These are phyloP conservation scores for Triglochin maritima DNA, from an alignment of 106 monocot genomes.

Conservation along the genomic window DNA sequence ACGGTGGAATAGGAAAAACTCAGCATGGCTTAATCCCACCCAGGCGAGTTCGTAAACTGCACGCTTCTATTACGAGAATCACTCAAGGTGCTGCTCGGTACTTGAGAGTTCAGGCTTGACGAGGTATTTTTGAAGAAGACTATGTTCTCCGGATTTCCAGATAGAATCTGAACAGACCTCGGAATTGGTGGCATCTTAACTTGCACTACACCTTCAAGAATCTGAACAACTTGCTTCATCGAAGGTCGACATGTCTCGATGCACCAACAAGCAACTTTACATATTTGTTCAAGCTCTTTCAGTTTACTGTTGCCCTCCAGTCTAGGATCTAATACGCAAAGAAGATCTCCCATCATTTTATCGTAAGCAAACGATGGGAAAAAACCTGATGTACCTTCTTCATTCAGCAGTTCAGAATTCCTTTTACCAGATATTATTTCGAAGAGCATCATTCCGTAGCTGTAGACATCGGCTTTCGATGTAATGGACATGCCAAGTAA, in stretches of 20 bases:
- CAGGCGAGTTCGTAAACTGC: too few relatives aligned
- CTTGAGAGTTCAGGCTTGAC: not conserved
- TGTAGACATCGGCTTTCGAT: conserved; percentile 15
- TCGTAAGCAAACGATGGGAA: conserved; percentile 10
- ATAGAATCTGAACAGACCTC: not conserved
- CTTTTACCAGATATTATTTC: conserved; percentile 14
- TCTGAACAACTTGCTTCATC: conserved; percentile 11
- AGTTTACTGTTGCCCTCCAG: not conserved
- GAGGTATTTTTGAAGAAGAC: conserved; percentile 1
- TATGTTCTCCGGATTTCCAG: conserved; percentile 1
- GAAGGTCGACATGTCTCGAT: conserved; percentile 7
- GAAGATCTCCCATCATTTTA: conserved; percentile 1
- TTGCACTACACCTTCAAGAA: conserved; percentile 9
- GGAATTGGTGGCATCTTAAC: conserved; percentile 12
- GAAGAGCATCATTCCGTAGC: conserved; percentile 20
- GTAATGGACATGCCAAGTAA: conserved; percentile 6
- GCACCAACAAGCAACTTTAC: conserved; percentile 13
- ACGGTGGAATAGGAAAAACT: too few relatives aligned
- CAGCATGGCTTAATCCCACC: too few relatives aligned
- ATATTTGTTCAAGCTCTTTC: conserved; percentile 3
- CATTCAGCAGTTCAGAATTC: not conserved
- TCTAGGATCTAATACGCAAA: conserved; percentile 2
- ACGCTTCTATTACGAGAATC: too few relatives aligned
- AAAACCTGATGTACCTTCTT: not conserved
- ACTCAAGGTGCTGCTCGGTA: not conserved